Evolutionary conservation across 176 grass and related monocot species (phyloP), one percentile per base, ranked within the genome.

Genomic region (Aegilops longissima): DNA sequence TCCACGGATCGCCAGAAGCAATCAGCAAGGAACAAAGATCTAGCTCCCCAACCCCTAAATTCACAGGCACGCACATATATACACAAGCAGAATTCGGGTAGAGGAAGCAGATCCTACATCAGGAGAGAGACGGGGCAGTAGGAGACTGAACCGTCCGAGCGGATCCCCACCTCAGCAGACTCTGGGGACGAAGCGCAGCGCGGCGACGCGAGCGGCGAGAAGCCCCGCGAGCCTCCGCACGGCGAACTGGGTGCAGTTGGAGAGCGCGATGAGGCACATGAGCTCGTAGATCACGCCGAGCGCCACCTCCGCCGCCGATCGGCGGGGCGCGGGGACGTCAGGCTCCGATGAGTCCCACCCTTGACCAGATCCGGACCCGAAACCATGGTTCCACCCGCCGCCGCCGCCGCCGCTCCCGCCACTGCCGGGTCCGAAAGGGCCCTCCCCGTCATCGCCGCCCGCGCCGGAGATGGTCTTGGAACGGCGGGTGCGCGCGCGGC

Each of bases 191-290:
- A 89, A 89, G 23, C 84, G 84, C 47, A 92, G 81, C 2, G 87
- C 83, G 2, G 87, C 68, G 67, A 77, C 80, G 29, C 81, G 87
- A 5, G 84, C 83, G 3, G 44, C 52, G 40, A 93, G 76, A 25
- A 93, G 72, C 2, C 76, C 80, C 6, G 84, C 91, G 51, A 90
- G 75, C 88, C 88, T 89, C 70, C 88, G 82, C 47, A 87, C 21
- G 42, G 91, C 91, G 39, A 93, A 93, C 64, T 85, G 87, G 84
- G 91, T 90, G 91, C 91, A 93, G 77, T 85, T 93, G 42, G 91
- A 93, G 70, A 93, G 77, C 24, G 91, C 81, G 77, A 93, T 78
- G 30, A 89, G 88, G 65, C 91, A 93, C 87, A 93, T 87, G 70
- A 93, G 85, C 81, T 90, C 81, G 81, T 93, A 93, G 16, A 90